A percentile compares a stretch with the other conserved stretches of the same genome.
Evolutionary conservation across 1,139 yeast genomes (phyloP).

Genomic region (Zygoascus sp.): DNA sequence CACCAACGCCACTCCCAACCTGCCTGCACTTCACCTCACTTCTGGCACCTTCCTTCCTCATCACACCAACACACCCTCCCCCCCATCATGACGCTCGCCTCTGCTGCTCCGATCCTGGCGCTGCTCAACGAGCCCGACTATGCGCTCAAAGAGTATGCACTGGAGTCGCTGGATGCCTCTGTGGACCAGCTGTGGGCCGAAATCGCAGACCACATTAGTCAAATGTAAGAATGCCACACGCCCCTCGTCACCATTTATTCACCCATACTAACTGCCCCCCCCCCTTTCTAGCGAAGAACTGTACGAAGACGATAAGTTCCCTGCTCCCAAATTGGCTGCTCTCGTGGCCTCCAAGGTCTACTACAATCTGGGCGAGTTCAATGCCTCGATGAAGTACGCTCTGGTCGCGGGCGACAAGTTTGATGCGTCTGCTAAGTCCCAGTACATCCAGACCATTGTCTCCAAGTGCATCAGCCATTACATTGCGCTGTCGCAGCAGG

Average conservation of each 20-base stretch:
- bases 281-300: constrained; percentile 56
- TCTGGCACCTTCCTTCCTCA: constrained; percentile 6
- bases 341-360: constrained; percentile 89
- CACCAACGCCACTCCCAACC: constrained; percentile 4
- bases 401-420: constrained; percentile 79
- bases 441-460: constrained; percentile 88
- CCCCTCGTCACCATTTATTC: too few relatives aligned
- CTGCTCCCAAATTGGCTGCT: constrained; percentile 80
- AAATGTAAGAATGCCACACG: constrained; percentile 46
- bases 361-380: constrained; percentile 92
- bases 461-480: constrained; percentile 87
- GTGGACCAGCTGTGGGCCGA: constrained; percentile 98
- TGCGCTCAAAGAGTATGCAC: constrained; percentile 75
- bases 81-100: constrained; percentile 8
- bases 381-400: constrained; percentile 83
- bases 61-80: background rate
- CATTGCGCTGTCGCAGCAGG: constrained; percentile 57
- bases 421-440: constrained; percentile 67
- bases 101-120: constrained; percentile 47
- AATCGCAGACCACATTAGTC: constrained; percentile 83
- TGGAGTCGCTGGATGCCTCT: constrained; percentile 70
- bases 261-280: constrained; percentile 11
- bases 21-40: background rate
- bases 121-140: constrained; percentile 78
- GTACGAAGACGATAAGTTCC: constrained; percentile 77